Conservation (phyloP, 1,284 basidiomycete genomes). For the Melanopsichium pennsylvanicum region DNA sequence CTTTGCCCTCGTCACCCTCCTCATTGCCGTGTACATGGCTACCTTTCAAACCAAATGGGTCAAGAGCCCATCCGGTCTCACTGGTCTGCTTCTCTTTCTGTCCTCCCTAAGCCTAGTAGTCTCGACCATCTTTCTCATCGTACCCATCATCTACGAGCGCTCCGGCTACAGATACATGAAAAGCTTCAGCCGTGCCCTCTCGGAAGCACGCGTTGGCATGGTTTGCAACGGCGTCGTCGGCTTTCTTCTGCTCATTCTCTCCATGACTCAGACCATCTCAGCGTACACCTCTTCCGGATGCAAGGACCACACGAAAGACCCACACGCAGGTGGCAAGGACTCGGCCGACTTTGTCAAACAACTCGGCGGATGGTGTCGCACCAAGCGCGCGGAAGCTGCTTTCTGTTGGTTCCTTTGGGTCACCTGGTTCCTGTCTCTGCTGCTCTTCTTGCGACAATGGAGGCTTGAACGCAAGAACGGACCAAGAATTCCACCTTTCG, state of each 20-base stretch:
- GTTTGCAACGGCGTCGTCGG: conserved; percentile 51
- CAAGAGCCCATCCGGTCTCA: conserved; percentile 52
- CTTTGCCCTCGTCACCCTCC: conserved; percentile 39
- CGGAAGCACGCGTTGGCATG: conserved; percentile 53
- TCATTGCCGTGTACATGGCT: conserved; percentile 55
- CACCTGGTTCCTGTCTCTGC: conserved; percentile 42
- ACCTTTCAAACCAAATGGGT: conserved; percentile 55
- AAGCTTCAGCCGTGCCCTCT: conserved; percentile 36
- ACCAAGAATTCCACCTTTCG: conserved; percentile 58
- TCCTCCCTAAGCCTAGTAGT: conserved; percentile 36
- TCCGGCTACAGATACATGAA: conserved; percentile 42
- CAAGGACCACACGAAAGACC: conserved; percentile 53
- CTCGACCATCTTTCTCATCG: conserved; percentile 39
- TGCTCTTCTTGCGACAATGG: conserved; percentile 58
- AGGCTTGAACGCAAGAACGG: conserved; percentile 58
- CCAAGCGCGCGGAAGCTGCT: conserved; percentile 56
- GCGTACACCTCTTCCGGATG: conserved; percentile 54
- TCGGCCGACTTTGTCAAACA: conserved; percentile 42
- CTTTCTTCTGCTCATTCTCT: conserved; percentile 46
- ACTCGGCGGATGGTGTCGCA: conserved; percentile 53
- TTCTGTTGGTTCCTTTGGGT: conserved; percentile 59
- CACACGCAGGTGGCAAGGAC: conserved; percentile 49
- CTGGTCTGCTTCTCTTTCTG: conserved; percentile 55
- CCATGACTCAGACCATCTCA: conserved; percentile 56
- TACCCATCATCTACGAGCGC: conserved; percentile 50